Evolutionary conservation across 1,139 yeast species (phyloP).

Genomic region (Candida sp.): DNA sequence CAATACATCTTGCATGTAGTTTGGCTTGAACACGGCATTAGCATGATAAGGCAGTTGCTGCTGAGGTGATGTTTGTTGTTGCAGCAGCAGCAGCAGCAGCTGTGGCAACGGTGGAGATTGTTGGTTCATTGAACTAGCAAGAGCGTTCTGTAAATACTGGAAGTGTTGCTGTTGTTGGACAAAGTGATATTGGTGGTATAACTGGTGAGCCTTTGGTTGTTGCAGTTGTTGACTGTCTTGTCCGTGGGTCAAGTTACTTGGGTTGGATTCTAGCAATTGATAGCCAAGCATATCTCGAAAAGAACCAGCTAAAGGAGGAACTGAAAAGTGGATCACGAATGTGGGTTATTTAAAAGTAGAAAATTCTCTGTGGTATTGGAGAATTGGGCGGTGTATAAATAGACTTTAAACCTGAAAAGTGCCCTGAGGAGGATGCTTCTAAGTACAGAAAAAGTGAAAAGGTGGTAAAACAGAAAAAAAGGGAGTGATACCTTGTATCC

Average conservation of each 20-base stretch:
- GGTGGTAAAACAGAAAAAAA: neutral
- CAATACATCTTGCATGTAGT: conserved; percentile 7
- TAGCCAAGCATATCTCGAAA: neutral
- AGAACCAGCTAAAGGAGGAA: neutral
- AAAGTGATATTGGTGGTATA: conserved; percentile 4
- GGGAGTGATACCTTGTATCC: neutral
- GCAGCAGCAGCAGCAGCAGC: neutral
- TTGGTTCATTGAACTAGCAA: conserved; percentile 5
- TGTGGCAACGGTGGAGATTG: neutral
- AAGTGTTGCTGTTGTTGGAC: conserved; percentile 7
- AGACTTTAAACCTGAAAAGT: neutral
- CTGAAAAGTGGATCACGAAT: neutral
- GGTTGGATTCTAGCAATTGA: neutral
- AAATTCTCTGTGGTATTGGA: neutral
- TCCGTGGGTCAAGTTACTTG: neutral
- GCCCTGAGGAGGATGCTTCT: neutral
- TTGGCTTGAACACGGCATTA: conserved; percentile 5
- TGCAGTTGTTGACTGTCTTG: neutral
- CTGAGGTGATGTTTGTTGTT: neutral
- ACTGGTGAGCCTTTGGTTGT: neutral
- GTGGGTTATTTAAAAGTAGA: neutral
- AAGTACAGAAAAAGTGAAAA: neutral
- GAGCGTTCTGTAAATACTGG: conserved; percentile 8
- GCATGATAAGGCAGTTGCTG: conserved; percentile 1
- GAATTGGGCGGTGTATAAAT: neutral